phyloP scores from a whole-genome alignment of 345 rosid species.

The Brassica napus region DNA sequence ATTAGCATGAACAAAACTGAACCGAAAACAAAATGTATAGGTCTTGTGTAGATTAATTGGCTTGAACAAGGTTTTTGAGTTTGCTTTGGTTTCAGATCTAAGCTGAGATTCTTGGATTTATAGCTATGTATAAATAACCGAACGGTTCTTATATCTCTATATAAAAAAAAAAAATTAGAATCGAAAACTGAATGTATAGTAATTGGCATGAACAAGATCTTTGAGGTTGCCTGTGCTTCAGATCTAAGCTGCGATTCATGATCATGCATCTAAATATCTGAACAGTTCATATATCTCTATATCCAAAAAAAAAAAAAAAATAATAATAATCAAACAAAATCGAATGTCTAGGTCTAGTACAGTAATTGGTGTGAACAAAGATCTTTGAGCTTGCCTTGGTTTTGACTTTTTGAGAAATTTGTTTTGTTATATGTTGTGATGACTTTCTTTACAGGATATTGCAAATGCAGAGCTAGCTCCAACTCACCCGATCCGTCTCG shows the following conservation, averaged over 20 bases:
- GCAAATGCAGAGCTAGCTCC: conserved; percentile 87
- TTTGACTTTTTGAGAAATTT: not conserved
- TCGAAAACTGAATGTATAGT: not conserved
- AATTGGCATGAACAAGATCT: not conserved
- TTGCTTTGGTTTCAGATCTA: no score
- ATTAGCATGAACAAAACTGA: not conserved
- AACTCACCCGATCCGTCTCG: conserved; percentile 91
- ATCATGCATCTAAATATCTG: no score
- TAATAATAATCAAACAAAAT: not conserved
- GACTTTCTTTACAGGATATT: conserved; percentile 58
- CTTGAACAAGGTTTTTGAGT: no score
- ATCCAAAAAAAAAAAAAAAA: no score
- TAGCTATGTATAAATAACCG: not conserved
- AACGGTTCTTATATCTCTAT: not conserved
- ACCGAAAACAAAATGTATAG: no score
- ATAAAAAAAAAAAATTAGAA: not conserved
- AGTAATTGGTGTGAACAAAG: not conserved
- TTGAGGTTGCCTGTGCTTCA: not conserved
- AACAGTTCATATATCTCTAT: no score
- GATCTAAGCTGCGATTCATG: not conserved
- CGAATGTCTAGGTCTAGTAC: not conserved
- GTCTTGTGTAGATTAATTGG: not conserved
- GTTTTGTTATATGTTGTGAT: not conserved
- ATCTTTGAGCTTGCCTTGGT: not conserved
- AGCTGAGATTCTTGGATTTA: no score